A percentile compares a stretch with the other conserved stretches of the same genome.
Conservation (phyloP, 2,329 filamentous ascomycete genomes). For the Diaporthe amygdali region DNA sequence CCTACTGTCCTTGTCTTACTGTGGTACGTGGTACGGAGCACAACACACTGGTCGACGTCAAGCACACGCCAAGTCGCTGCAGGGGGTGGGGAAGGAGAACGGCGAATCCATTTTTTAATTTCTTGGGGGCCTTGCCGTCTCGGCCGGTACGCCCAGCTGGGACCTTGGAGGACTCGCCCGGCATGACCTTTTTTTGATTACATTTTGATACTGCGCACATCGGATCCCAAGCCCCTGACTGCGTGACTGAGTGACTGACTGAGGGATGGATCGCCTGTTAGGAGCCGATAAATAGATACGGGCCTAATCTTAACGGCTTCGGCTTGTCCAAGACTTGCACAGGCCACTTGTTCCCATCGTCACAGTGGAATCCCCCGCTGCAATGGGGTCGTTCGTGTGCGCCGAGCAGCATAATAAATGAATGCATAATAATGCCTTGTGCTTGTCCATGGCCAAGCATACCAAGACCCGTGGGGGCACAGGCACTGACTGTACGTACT, state of each 20-base stretch:
- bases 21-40: neutral
- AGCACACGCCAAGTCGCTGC: constrained; percentile 6
- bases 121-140: neutral
- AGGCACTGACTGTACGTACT: neutral
- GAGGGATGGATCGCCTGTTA: neutral
- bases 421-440: neutral
- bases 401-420: neutral
- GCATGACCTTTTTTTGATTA: neutral
- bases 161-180: neutral
- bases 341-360: neutral
- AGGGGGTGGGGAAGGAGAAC: neutral
- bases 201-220: too few species aligned
- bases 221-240: neutral
- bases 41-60: constrained; percentile 9
- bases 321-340: neutral
- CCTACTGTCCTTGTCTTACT: neutral
- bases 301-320: constrained; percentile 1
- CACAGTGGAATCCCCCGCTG: neutral
- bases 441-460: neutral
- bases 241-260: neutral
- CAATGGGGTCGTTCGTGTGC: neutral
- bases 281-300: neutral
- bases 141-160: neutral
- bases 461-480: constrained; percentile 1
- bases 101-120: neutral